Evolutionary conservation across 2,329 filamentous ascomycete genomes (phyloP), one percentile per base, ranked within the genome.

Genomic region (Clonostachys chloroleuca): DNA sequence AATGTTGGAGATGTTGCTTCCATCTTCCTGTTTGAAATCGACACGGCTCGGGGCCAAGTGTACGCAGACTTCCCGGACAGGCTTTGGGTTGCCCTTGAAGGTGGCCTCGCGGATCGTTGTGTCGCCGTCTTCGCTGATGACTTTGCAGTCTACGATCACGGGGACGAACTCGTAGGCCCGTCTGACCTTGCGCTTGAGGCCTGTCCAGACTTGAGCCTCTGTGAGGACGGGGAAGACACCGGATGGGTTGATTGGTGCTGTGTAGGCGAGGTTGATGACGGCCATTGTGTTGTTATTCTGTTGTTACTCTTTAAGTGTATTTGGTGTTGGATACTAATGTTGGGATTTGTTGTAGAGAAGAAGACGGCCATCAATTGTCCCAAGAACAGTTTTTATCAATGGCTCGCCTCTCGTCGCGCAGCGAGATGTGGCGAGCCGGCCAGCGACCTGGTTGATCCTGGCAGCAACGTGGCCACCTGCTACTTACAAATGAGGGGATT

Each of bases 131-230:
- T 66, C 63, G 6, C 54, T 52, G 4, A 66, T 30, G 4, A 69
- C 57, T 36, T 58, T 48, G 53, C 64, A 66, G 8, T 50, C 45
- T 2, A 52, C 50, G 43, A 70, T 68, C n/a, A 61, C 58, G 2
- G 66, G 59, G 12, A 70, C 62, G 34, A 70, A 70, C 37, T 68
- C 64, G 10, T 67, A 51, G 4, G 66, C 60, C 5, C 49, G 52
- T 3, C 56, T 56, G n/a, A 65, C 63, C 47, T 69, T 68, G 51
- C 60, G 57, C 55, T 62, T 50, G 7, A 70, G 59, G 2, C 65
- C 66, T 2, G 58, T 52, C 65, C 66, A 69, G 47, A 66, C 52
- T 43, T 69, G 66, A 0, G 53, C 18, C 37, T 56, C 54, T 3
- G 58, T 62, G 5, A 70, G 52, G 39, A 49, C 24, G 0, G 63